These are phyloP conservation scores for Podospora pseudoanserina DNA, from an alignment of 495 filamentous ascomycete species.

Conservation along the genomic window DNA sequence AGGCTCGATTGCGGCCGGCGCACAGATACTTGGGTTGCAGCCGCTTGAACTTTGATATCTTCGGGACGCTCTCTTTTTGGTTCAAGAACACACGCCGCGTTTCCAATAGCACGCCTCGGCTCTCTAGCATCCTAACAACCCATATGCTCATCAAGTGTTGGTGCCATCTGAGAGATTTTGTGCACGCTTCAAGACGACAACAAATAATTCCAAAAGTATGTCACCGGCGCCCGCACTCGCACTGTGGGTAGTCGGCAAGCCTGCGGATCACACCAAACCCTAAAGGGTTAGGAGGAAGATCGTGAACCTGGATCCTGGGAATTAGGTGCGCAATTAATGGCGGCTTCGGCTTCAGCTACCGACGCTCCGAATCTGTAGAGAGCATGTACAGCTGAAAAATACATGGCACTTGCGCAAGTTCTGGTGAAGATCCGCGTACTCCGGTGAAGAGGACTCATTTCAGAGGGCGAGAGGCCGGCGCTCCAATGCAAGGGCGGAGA, in stretches of 20 bases:
- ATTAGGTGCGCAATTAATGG: conserved; percentile 14
- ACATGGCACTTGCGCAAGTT: not conserved
- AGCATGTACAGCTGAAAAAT: conserved; percentile 6
- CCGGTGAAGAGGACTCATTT: not conserved
- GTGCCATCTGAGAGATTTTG: not conserved
- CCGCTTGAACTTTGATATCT: conserved; percentile 1
- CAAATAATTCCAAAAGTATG: too few relatives aligned
- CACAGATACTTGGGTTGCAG: conserved; percentile 23
- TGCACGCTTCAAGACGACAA: not conserved
- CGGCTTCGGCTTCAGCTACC: conserved; percentile 4
- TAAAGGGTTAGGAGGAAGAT: not conserved
- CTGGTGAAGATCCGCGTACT: not conserved
- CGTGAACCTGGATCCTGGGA: not conserved
- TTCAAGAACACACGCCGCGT: too few relatives aligned
- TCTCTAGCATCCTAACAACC: too few relatives aligned
- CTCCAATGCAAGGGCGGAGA: not conserved
- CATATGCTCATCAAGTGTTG: not conserved
- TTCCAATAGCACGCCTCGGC: too few relatives aligned
- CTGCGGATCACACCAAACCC: conserved; percentile 6
- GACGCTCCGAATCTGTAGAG: conserved; percentile 1
- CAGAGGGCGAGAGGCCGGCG: not conserved
- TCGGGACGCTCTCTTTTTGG: not conserved
- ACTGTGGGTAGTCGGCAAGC: conserved; percentile 1
- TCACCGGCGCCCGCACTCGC: not conserved
- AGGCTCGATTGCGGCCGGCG: not conserved